A percentile compares a stretch with the other conserved stretches of the same genome.
Evolutionary conservation across 768 basidiomycete species (phyloP).

Genomic region (Nevesoporus exiguus): DNA sequence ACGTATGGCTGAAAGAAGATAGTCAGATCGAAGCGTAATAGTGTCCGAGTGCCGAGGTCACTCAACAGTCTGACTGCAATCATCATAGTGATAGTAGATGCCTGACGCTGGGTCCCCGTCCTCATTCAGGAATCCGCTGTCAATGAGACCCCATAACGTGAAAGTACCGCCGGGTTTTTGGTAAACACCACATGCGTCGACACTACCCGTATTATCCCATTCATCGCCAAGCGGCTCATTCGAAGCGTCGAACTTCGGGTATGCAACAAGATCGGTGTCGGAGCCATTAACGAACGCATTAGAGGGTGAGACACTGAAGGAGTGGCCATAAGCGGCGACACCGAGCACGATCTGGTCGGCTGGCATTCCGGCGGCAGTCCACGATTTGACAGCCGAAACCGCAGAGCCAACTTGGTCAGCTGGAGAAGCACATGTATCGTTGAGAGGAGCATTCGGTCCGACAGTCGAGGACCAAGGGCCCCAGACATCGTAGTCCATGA

Average conservation of each 20-base stretch:
- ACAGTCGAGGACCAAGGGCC: constrained; percentile 49
- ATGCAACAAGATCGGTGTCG: constrained; percentile 37
- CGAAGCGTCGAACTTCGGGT: constrained; percentile 48
- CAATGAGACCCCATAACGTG: constrained; percentile 57
- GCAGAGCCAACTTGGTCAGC: constrained; percentile 70
- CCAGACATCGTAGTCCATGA: constrained; percentile 68
- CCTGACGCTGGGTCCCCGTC: constrained; percentile 34
- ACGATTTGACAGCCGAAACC: constrained; percentile 62
- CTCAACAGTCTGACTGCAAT: constrained; percentile 70
- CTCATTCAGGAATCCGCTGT: constrained; percentile 48
- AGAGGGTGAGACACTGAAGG: constrained; percentile 45
- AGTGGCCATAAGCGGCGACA: constrained; percentile 79
- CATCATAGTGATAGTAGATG: constrained; percentile 53
- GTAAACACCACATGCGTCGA: constrained; percentile 52
- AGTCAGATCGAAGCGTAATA: background rate
- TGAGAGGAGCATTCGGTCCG: constrained; percentile 80
- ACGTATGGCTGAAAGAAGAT: constrained; percentile 51
- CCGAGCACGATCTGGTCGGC: constrained; percentile 67
- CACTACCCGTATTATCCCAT: constrained; percentile 47
- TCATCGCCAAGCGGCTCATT: constrained; percentile 51
- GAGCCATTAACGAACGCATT: constrained; percentile 38
- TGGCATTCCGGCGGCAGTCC: constrained; percentile 78
- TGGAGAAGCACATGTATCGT: constrained; percentile 65
- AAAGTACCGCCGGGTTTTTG: constrained; percentile 50
- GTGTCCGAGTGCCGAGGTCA: background rate